Evolutionary conservation across 768 basidiomycete genomes (phyloP).

Genomic region (Neoboletus magnificus): DNA sequence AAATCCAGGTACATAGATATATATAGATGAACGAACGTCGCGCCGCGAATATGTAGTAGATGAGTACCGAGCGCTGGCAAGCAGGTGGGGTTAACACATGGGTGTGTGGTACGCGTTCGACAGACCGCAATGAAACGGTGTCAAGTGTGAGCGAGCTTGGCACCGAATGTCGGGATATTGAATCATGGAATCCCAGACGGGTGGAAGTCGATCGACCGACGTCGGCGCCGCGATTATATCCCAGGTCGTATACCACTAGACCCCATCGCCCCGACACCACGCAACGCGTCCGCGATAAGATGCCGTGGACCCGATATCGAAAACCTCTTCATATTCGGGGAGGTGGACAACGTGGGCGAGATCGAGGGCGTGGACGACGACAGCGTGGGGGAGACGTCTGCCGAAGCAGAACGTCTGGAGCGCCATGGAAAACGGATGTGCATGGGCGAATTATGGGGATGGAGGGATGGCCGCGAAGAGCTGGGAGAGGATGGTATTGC

Average conservation of each 20-base stretch:
- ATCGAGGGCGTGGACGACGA: neutral
- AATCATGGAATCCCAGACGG: neutral
- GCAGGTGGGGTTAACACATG: neutral
- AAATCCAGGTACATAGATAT: neutral
- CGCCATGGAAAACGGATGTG: constrained; percentile 8
- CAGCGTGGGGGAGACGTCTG: neutral
- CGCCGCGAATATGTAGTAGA: neutral
- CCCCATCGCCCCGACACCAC: constrained; percentile 40
- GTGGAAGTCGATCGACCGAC: neutral
- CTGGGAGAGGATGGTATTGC: neutral
- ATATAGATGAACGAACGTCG: neutral
- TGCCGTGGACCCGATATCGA: constrained; percentile 17
- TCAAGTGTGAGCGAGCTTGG: neutral
- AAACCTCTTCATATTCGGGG: constrained; percentile 13
- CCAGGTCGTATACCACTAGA: neutral
- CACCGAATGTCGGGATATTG: neutral
- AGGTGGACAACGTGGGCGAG: constrained; percentile 4
- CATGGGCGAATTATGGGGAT: constrained; percentile 1
- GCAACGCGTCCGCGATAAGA: constrained; percentile 38
- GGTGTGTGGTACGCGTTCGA: too few species aligned
- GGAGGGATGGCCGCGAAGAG: neutral
- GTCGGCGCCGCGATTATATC: neutral
- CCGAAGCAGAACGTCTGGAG: constrained; percentile 5
- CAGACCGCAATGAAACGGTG: neutral
- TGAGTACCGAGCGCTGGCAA: neutral